Conservation (phyloP, 2,329 filamentous ascomycete species). For the Colletotrichum melonis region DNA sequence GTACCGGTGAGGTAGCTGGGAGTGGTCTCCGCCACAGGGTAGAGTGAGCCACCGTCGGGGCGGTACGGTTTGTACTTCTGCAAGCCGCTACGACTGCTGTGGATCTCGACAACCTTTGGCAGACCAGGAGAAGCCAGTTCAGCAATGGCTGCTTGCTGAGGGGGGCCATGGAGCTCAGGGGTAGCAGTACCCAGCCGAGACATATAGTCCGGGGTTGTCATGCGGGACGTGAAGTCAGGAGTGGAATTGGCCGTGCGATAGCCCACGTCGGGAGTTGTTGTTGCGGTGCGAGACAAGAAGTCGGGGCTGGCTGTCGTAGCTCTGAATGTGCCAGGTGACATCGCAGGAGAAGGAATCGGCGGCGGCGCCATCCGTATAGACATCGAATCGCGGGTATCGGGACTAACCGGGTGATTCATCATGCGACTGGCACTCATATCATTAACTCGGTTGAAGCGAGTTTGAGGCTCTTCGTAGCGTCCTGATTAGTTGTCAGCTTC, state of each 20-base stretch:
- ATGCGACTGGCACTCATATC: slow-evolving; percentile 19
- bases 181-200: slow-evolving; percentile 31
- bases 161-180: slow-evolving; percentile 35
- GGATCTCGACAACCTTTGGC: slow-evolving; percentile 34
- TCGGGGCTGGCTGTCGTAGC: slow-evolving; percentile 13
- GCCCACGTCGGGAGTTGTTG: slow-evolving; percentile 25
- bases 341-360: neutral
- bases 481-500: slow-evolving; percentile 22
- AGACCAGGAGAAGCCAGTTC: slow-evolving; percentile 34
- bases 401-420: slow-evolving; percentile 34
- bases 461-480: slow-evolving; percentile 33
- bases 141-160: slow-evolving; percentile 33
- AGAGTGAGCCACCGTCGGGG: slow-evolving; percentile 3
- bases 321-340: neutral
- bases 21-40: slow-evolving; percentile 21
- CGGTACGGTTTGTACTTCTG: slow-evolving; percentile 34
- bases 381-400: slow-evolving; percentile 6
- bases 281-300: slow-evolving; percentile 1
- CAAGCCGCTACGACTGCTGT: slow-evolving; percentile 28
- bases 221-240: neutral
- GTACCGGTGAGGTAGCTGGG: slow-evolving; percentile 23
- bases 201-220: neutral
- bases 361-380: neutral
- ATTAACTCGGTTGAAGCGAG: slow-evolving; percentile 31
- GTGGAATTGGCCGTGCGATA: neutral